These are phyloP conservation scores for Sporobolomyces phaffii DNA, from an alignment of 768 basidiomycete species.

Conservation along the genomic window DNA sequence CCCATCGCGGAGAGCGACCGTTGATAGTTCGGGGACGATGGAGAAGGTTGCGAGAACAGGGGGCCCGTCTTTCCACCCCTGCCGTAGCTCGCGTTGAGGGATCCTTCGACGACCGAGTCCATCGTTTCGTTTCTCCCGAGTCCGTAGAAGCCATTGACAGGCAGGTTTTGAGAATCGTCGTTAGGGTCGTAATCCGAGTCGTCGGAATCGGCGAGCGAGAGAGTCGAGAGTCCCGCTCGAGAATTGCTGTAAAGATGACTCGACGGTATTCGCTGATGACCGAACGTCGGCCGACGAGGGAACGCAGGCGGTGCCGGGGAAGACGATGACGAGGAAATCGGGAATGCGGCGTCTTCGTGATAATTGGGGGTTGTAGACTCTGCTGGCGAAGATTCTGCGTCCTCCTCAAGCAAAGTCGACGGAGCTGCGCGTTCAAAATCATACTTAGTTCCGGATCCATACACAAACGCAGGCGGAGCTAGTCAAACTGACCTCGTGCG, in stretches of 20 bases:
- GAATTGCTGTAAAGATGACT: constrained; percentile 12
- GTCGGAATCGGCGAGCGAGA: constrained; percentile 24
- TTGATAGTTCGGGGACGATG: too few species aligned
- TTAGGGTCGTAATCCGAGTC: constrained; percentile 21
- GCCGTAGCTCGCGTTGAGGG: constrained; percentile 2
- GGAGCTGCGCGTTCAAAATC: background rate
- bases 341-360: constrained; percentile 24
- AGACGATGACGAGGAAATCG: constrained; percentile 5
- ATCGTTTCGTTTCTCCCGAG: constrained; percentile 40
- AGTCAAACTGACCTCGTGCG: background rate
- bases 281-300: constrained; percentile 24
- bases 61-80: background rate
- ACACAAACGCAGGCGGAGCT: background rate
- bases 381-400: background rate
- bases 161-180: background rate
- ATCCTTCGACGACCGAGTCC: constrained; percentile 36
- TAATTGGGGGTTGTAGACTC: constrained; percentile 2
- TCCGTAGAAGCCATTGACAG: constrained; percentile 31
- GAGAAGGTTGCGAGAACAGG: background rate
- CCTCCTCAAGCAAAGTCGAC: background rate
- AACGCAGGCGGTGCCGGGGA: constrained; percentile 16
- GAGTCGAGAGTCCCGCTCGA: constrained; percentile 25
- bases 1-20: too few species aligned
- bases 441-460: background rate
- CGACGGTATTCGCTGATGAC: constrained; percentile 14